A percentile compares a stretch with the other conserved stretches of the same genome.
phyloP scores from a whole-genome alignment of 768 basidiomycete genomes.

The Rhodotorula diobovata region DNA sequence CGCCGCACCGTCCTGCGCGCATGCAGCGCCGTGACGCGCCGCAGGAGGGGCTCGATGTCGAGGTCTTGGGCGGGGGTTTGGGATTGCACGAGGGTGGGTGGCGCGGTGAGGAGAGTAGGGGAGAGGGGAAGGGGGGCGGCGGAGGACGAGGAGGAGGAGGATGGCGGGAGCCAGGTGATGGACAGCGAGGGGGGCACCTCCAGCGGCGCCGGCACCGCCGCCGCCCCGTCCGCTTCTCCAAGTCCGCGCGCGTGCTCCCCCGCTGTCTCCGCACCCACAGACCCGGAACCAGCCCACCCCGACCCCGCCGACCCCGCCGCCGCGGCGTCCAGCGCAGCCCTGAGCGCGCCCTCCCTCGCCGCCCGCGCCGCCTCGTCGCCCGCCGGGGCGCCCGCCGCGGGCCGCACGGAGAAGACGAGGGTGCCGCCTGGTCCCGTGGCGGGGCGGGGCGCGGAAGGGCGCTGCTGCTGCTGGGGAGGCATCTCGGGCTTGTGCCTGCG shows the following conservation, averaged over 20 bases:
- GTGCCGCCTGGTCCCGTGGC: too few species aligned
- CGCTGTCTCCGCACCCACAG: neutral
- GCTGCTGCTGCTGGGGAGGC: neutral
- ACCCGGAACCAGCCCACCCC: neutral
- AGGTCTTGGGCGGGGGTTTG: neutral
- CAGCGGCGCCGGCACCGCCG: neutral
- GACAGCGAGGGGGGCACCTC: neutral
- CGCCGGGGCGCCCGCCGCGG: too few species aligned
- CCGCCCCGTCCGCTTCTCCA: too few species aligned
- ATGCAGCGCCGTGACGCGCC: neutral
- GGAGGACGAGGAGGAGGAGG: neutral
- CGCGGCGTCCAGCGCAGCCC: neutral
- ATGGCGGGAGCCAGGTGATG: conserved; percentile 1
- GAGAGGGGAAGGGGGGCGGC: neutral
- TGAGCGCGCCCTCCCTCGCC: neutral
- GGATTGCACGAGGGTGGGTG: neutral
- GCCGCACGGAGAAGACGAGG: conserved; percentile 16
- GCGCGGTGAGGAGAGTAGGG: neutral
- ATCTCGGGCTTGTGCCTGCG: neutral
- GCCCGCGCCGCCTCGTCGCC: too few species aligned
- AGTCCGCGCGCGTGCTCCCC: too few species aligned
- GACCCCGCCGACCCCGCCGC: neutral
- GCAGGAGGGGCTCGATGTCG: conserved; percentile 17
- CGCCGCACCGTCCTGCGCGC: conserved; percentile 6
- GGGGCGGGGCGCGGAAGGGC: conserved; percentile 48